Percentiles rank a stretch among this genome's conserved stretches.
These are phyloP conservation scores for Annona cherimola DNA, from an alignment of 164 flowering plant species.

Conservation along the genomic window DNA sequence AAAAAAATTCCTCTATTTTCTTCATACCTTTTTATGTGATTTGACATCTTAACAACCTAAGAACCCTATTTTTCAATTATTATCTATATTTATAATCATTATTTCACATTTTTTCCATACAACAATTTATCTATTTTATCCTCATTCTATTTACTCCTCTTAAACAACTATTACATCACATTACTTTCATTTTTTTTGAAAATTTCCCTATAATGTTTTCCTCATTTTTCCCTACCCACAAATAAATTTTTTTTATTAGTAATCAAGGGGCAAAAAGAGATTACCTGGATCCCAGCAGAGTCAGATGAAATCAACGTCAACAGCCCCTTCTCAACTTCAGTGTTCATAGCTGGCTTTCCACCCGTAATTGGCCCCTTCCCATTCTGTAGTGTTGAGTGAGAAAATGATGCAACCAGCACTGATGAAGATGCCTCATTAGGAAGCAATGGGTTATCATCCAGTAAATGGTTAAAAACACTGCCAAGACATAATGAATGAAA, in stretches of 20 bases:
- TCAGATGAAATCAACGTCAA: constrained; percentile 79
- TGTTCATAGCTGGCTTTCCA: constrained; percentile 47
- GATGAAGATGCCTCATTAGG: constrained; percentile 80
- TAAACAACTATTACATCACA: too few relatives aligned
- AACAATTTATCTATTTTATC: too few relatives aligned
- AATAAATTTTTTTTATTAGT: neutral
- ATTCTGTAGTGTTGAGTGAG: constrained; percentile 45
- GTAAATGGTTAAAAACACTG: constrained; percentile 82
- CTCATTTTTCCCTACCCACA: too few relatives aligned
- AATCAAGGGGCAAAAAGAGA: constrained; percentile 1
- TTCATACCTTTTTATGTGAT: too few relatives aligned
- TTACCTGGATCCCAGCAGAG: constrained; percentile 82
- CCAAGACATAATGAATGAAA: constrained; percentile 9
- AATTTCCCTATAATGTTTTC: too few relatives aligned
- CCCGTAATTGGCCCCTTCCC: constrained; percentile 64
- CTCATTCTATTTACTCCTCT: too few relatives aligned
- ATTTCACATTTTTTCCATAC: too few relatives aligned
- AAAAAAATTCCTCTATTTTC: too few relatives aligned
- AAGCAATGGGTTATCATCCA: constrained; percentile 88
- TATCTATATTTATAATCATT: too few relatives aligned
- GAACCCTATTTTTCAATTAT: too few relatives aligned
- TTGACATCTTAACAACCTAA: too few relatives aligned
- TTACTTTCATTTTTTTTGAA: too few relatives aligned
- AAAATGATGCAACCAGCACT: constrained; percentile 66
- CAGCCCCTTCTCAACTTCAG: constrained; percentile 83